phyloP scores from a whole-genome alignment of 2,329 filamentous ascomycete genomes.

The Neocatenulostroma microsporum region DNA sequence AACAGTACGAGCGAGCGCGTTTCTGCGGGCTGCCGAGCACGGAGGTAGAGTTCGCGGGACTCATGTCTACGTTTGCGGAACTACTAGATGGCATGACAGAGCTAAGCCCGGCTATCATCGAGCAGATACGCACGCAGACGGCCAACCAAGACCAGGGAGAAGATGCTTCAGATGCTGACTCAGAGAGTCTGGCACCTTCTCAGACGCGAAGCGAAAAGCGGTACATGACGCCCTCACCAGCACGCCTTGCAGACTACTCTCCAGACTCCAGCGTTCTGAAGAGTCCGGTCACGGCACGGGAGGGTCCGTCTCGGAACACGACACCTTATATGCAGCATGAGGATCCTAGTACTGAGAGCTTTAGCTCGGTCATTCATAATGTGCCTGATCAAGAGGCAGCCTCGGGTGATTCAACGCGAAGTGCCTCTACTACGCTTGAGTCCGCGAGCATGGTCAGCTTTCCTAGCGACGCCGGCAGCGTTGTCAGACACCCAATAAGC shows the following conservation, averaged over 20 bases:
- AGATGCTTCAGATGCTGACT: slow-evolving; percentile 2
- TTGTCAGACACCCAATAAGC: slow-evolving; percentile 21
- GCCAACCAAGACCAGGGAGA: too few species aligned
- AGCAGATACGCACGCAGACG: slow-evolving; percentile 28
- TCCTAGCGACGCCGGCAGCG: slow-evolving; percentile 23
- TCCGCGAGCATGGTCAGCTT: slow-evolving; percentile 16
- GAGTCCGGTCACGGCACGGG: slow-evolving; percentile 25
- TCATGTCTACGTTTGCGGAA: slow-evolving; percentile 81
- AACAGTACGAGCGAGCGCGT: slow-evolving; percentile 72
- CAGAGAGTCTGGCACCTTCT: too few species aligned
- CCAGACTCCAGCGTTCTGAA: slow-evolving; percentile 15
- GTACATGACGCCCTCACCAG: slow-evolving; percentile 11
- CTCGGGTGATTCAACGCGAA: slow-evolving; percentile 1
- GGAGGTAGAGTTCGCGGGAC: slow-evolving; percentile 61
- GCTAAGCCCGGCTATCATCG: slow-evolving; percentile 50
- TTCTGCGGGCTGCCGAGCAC: slow-evolving; percentile 66
- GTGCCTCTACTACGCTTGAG: slow-evolving; percentile 6
- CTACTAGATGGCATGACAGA: slow-evolving; percentile 67
- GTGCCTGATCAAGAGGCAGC: slow-evolving; percentile 6
- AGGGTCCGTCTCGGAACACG: slow-evolving; percentile 13
- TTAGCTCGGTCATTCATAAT: slow-evolving; percentile 20
- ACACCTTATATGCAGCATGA: slow-evolving; percentile 19
- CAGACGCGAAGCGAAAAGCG: too few species aligned
- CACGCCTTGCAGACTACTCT: slow-evolving; percentile 9
- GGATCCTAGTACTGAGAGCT: slow-evolving; percentile 19